Conservation (phyloP, 768 basidiomycete genomes). For the Boletus coccyginus region DNA sequence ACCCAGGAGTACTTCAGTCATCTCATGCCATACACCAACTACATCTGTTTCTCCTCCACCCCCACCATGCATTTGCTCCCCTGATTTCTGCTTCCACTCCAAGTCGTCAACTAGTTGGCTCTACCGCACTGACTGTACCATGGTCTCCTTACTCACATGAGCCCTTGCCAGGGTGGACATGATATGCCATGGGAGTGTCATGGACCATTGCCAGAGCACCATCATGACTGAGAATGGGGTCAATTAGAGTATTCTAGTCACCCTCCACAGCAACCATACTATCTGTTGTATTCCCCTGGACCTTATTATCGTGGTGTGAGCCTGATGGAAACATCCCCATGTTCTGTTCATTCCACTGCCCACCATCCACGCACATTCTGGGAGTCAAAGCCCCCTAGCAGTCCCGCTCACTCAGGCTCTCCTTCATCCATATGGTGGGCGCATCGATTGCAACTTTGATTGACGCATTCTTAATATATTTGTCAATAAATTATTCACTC, state of each 20-base stretch:
- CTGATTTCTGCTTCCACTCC: slow-evolving; percentile 47
- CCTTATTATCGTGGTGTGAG: slow-evolving; percentile 41
- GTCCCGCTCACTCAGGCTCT: slow-evolving; percentile 29
- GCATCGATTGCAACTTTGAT: slow-evolving; percentile 94
- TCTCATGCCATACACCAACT: slow-evolving; percentile 48
- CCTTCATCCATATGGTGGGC: slow-evolving; percentile 76
- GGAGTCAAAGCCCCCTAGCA: slow-evolving; percentile 54
- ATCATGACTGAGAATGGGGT: slow-evolving; percentile 54
- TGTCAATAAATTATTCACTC: slow-evolving; percentile 86
- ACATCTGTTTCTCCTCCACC: slow-evolving; percentile 60
- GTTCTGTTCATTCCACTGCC: slow-evolving; percentile 43
- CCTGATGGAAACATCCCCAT: slow-evolving; percentile 62
- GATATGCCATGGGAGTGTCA: slow-evolving; percentile 65
- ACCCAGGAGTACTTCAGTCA: slow-evolving; percentile 56
- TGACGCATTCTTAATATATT: slow-evolving; percentile 91
- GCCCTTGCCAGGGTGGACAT: slow-evolving; percentile 43
- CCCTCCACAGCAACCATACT: too few relatives aligned
- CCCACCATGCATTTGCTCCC: slow-evolving; percentile 50
- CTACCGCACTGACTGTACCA: slow-evolving; percentile 51
- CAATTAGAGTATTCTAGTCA: slow-evolving; percentile 37
- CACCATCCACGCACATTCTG: slow-evolving; percentile 46
- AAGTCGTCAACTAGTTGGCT: slow-evolving; percentile 47
- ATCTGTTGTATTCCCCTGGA: slow-evolving; percentile 35
- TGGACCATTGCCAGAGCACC: slow-evolving; percentile 40
- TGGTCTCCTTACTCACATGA: too few relatives aligned